Evolutionary conservation across 805 yeast genomes (phyloP).

Genomic region (Yamadazyma insecticola): DNA sequence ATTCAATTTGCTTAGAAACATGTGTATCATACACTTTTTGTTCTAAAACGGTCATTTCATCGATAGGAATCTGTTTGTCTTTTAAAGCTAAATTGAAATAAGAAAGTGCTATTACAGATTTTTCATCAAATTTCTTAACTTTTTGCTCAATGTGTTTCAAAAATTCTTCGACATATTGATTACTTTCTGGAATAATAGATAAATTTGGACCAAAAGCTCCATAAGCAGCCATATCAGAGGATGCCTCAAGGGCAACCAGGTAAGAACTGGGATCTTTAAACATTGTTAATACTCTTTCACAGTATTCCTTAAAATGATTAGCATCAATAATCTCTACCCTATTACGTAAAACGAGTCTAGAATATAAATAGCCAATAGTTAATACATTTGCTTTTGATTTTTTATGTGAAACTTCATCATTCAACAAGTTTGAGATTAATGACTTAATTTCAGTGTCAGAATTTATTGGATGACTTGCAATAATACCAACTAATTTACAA

Average conservation of each 20-base stretch:
- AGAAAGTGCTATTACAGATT: slow-evolving; percentile 53
- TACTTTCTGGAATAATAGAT: slow-evolving; percentile 3
- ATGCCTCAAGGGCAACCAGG: slow-evolving; percentile 28
- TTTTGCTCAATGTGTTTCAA: slow-evolving; percentile 27
- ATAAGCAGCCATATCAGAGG: slow-evolving; percentile 42
- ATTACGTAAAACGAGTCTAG: slow-evolving; percentile 39
- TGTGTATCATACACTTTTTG: slow-evolving; percentile 52
- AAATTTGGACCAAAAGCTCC: slow-evolving; percentile 41
- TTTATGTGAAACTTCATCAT: slow-evolving; percentile 8
- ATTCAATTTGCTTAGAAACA: slow-evolving; percentile 68
- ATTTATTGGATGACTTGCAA: slow-evolving; percentile 38
- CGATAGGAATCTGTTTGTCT: slow-evolving; percentile 7
- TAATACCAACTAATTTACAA: slow-evolving; percentile 45
- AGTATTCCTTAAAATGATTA: slow-evolving; percentile 7
- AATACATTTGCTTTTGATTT: slow-evolving; percentile 18
- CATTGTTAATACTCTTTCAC: slow-evolving; percentile 12
- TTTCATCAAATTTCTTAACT: slow-evolving; percentile 56
- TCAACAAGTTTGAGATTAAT: slow-evolving; percentile 6
- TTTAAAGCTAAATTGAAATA: slow-evolving; percentile 40
- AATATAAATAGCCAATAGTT: slow-evolving; percentile 41
- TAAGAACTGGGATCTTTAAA: slow-evolving; percentile 16
- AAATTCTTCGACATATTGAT: slow-evolving; percentile 8
- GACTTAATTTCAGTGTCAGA: slow-evolving; percentile 5
- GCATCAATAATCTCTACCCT: slow-evolving; percentile 15
- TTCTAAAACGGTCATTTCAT: slow-evolving; percentile 32